Base-by-base conservation (phyloP, 2,329 filamentous ascomycete genomes). In the Colletotrichum tamarilloi region DNA sequence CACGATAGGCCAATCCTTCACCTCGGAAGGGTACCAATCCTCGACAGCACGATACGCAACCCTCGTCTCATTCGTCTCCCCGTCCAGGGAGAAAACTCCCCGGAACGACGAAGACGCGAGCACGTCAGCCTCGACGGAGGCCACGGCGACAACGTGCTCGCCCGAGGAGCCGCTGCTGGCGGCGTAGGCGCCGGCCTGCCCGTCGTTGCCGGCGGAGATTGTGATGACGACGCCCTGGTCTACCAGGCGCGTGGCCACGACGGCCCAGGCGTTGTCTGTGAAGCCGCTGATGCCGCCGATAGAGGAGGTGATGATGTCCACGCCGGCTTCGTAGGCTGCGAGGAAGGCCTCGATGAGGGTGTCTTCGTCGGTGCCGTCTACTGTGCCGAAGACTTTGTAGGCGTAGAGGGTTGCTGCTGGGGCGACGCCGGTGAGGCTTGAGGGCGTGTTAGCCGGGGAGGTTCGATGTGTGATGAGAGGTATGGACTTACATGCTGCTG, bases 141-240 rank as follows among this genome's bases (percentile, higher is more conserved):
- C 86, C 46, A 87, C 81, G 3, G 85, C 82, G 16, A 84, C 82
- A 11, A 85, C 83, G 7, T 82, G 79, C 62, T 80, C 81, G 12
- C 85, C 86, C 4, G 82, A 80, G 11, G 84, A 80, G 4, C 84
- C 83, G 28, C 79, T 80, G 60, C 79, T 81, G 32, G 80, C 79
- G 57, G 81, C 83, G 75, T 86, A 87, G 0, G 85, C 76, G 4
- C 86, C 86, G 16, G 78, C 73, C 5, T 78, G 77, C n/a, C 85
- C 86, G 38, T 82, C 79, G 70, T 88, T 88, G 22, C 86, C 86
- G 4, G 83, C 84, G 1, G 85, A 82, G 55, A 85, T 79, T 2
- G 81, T 82, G 62, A 83, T 80, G 3, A 83, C 80, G 4, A 85
- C 82, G 28, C 85, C 85, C 9, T 80, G 76, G n/a, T 85, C 82